Conservation (phyloP, 768 basidiomycete species). For the Suillus clintonianus region DNA sequence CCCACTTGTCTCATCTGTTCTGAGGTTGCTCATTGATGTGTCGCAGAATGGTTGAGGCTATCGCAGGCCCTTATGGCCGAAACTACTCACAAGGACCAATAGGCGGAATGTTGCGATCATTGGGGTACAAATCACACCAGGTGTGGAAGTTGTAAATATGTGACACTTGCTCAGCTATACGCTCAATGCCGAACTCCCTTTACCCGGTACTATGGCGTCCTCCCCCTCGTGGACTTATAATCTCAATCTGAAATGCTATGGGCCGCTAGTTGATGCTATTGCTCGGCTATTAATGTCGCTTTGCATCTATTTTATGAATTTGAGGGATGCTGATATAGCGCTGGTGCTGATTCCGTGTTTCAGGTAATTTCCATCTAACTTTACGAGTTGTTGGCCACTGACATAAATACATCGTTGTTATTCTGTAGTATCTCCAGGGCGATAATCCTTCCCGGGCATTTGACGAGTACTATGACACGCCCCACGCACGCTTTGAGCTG, state of each 20-base stretch:
- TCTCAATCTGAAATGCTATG: not conserved
- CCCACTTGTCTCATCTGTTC: not conserved
- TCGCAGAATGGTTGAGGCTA: slow-evolving; percentile 69
- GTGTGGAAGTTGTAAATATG: slow-evolving; percentile 63
- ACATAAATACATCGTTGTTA: not conserved
- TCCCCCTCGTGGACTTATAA: not conserved
- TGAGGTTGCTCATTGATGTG: not conserved
- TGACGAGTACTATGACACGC: not conserved
- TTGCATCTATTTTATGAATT: not conserved
- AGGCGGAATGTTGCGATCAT: slow-evolving; percentile 62
- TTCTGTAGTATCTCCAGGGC: not conserved
- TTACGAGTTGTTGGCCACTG: not conserved
- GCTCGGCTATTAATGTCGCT: not conserved
- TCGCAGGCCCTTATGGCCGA: slow-evolving; percentile 76
- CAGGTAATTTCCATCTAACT: not conserved
- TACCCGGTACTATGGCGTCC: not conserved
- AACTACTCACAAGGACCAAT: slow-evolving; percentile 76
- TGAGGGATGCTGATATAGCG: not conserved
- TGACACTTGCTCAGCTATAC: not conserved
- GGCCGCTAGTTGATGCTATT: not conserved
- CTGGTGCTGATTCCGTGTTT: not conserved
- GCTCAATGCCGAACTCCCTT: not conserved
- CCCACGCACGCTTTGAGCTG: not conserved
- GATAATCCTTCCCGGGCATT: not conserved
- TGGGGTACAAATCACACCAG: slow-evolving; percentile 63